phyloP scores from a whole-genome alignment of 306 rosid species.

The Vigna reflexopilosa region DNA sequence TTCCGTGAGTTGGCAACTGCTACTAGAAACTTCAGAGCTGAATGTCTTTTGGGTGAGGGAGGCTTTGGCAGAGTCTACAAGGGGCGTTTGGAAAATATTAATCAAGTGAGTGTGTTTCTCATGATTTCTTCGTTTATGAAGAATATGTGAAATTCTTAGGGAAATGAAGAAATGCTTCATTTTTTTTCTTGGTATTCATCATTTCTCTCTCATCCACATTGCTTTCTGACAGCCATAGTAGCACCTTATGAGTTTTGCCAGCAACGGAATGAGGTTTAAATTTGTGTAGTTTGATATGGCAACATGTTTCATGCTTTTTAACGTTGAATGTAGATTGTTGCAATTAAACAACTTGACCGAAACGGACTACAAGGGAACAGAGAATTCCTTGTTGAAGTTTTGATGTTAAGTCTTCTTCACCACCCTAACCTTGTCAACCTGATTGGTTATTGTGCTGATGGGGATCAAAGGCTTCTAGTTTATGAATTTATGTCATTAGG shows the following conservation, averaged over 20 bases:
- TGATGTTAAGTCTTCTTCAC: conserved; percentile 94
- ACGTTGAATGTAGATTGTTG: conserved; percentile 69
- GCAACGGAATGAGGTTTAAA: not conserved
- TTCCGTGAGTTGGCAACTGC: conserved; percentile 95
- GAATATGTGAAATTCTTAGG: conserved; percentile 28
- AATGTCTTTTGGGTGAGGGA: conserved; percentile 90
- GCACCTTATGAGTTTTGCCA: conserved; percentile 10
- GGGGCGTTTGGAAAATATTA: conserved; percentile 76
- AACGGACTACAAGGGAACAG: conserved; percentile 95
- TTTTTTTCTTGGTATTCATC: conserved; percentile 22
- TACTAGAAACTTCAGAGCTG: conserved; percentile 83
- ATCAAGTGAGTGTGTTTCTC: conserved; percentile 65
- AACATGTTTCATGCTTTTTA: conserved; percentile 33
- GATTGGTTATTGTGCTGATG: conserved; percentile 96
- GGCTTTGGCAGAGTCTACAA: conserved; percentile 93
- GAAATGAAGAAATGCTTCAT: conserved; percentile 16
- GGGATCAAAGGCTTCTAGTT: conserved; percentile 96
- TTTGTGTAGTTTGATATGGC: conserved; percentile 14
- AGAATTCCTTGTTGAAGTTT: conserved; percentile 92
- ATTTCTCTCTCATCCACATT: conserved; percentile 19
- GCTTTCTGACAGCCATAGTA: not conserved
- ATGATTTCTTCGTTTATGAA: conserved; percentile 16
- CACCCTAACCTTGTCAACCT: conserved; percentile 94
- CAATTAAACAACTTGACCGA: conserved; percentile 93
- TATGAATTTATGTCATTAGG: conserved; percentile 94